Base-by-base conservation (phyloP, 345 rosid genomes). In the Schrenkiella parvula region DNA sequence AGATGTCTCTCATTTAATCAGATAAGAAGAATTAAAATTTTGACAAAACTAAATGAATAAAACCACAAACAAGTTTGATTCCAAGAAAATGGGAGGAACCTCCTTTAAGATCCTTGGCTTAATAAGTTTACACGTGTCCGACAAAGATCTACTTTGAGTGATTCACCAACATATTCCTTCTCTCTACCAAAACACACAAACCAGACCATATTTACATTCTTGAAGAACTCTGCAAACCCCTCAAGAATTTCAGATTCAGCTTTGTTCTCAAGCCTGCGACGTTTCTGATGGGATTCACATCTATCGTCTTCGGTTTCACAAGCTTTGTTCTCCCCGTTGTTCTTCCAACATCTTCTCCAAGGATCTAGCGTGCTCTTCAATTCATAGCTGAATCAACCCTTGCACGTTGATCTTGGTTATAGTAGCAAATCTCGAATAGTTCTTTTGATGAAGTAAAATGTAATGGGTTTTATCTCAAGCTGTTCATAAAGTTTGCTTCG, bases 321-420 rank as follows among this genome's bases (percentile, higher is more conserved):
- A 38, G 79, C 75, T 75, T 79, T 78, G 39, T 73, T 59, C 84
- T 84, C n/a, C n/a, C n/a, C n/a, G n/a, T n/a, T n/a, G n/a, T n/a
- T n/a, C n/a, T n/a, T n/a, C n/a, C n/a, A n/a, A n/a, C n/a, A n/a
- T n/a, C n/a, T n/a, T n/a, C n/a, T n/a, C n/a, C n/a, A n/a, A n/a
- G n/a, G n/a, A n/a, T n/a, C n/a, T n/a, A n/a, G n/a, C n/a, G n/a
- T n/a, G n/a, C n/a, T n/a, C n/a, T n/a, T n/a, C n/a, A n/a, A n/a
- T n/a, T n/a, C n/a, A n/a, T n/a, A n/a, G n/a, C n/a, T n/a, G n/a
- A n/a, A n/a, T n/a, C n/a, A n/a, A n/a, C n/a, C n/a, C n/a, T n/a
- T n/a, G n/a, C n/a, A n/a, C n/a, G n/a, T n/a, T n/a, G n/a, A n/a
- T n/a, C n/a, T n/a, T n/a, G n/a, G n/a, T n/a, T n/a, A n/a, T n/a